Evolutionary conservation across 2,329 filamentous ascomycete species (phyloP).

Genomic region (Nemania sp.): DNA sequence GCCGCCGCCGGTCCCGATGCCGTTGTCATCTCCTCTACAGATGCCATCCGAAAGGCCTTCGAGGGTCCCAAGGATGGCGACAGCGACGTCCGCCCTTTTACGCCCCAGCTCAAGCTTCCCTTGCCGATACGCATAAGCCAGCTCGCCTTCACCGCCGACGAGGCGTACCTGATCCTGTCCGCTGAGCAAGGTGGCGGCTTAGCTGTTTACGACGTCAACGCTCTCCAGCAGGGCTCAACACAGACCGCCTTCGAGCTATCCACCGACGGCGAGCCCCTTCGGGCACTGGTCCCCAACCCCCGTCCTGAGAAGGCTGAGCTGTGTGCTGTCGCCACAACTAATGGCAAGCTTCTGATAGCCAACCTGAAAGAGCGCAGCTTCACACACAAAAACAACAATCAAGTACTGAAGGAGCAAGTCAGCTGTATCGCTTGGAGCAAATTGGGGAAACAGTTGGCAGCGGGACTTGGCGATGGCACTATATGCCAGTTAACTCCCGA

Average conservation of each 20-base stretch:
- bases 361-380: constrained; percentile 72
- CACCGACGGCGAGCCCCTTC: constrained; percentile 74
- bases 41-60: constrained; percentile 77
- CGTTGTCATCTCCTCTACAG: constrained; percentile 75
- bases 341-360: constrained; percentile 81
- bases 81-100: constrained; percentile 69
- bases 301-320: constrained; percentile 71
- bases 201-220: constrained; percentile 77
- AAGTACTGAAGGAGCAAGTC: constrained; percentile 69
- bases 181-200: constrained; percentile 81
- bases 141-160: constrained; percentile 87
- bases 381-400: constrained; percentile 61
- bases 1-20: constrained; percentile 85
- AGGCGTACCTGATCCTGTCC: constrained; percentile 79
- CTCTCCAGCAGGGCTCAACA: constrained; percentile 66
- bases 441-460: constrained; percentile 89
- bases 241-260: constrained; percentile 73
- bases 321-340: constrained; percentile 77
- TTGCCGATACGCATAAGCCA: constrained; percentile 81
- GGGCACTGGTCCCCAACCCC: constrained; percentile 80
- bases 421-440: constrained; percentile 90
- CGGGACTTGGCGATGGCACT: constrained; percentile 79
- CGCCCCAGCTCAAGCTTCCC: constrained; percentile 72
- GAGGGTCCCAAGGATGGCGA: constrained; percentile 60
- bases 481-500: constrained; percentile 82